phyloP scores from a whole-genome alignment of 192 early-diverging fungal species.

The Rhizoclosmatium sp. region DNA sequence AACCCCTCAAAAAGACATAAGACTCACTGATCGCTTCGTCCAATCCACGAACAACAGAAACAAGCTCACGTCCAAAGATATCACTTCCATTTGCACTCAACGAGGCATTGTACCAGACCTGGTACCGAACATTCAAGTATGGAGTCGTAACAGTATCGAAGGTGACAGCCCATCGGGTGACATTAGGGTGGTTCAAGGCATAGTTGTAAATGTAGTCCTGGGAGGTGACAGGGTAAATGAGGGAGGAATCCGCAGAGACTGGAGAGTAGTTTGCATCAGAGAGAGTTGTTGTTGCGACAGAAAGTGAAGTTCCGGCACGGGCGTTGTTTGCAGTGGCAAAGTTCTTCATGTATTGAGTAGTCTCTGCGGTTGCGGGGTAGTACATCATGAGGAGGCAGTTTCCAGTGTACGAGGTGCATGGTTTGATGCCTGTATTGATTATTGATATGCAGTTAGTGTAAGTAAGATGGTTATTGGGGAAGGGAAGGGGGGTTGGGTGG shows the following conservation, averaged over 20 bases:
- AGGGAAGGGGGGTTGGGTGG: background rate
- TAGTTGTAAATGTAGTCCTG: conserved; percentile 74
- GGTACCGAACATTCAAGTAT: conserved; percentile 70
- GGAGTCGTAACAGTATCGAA: conserved; percentile 46
- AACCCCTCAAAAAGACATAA: conserved; percentile 1
- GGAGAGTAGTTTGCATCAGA: conserved; percentile 57
- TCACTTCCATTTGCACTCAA: conserved; percentile 66
- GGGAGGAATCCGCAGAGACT: conserved; percentile 52
- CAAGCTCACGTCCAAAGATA: conserved; percentile 65
- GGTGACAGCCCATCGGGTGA: conserved; percentile 66
- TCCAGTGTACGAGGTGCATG: conserved; percentile 37
- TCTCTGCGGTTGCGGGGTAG: conserved; percentile 32
- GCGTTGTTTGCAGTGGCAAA: conserved; percentile 27
- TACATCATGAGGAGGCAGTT: conserved; percentile 41
- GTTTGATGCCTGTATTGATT: conserved; percentile 35
- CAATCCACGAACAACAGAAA: conserved; percentile 69
- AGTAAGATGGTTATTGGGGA: background rate
- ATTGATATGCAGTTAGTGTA: background rate
- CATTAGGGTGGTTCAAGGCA: conserved; percentile 70
- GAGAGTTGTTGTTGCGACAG: conserved; percentile 54
- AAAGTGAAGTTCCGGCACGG: conserved; percentile 23
- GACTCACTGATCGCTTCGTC: conserved; percentile 71
- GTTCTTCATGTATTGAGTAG: conserved; percentile 36
- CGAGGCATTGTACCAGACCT: conserved; percentile 78
- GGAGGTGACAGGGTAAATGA: conserved; percentile 58